Evolutionary conservation across 2,329 filamentous ascomycete genomes (phyloP).

Genomic region (Zopfia rhizophila): DNA sequence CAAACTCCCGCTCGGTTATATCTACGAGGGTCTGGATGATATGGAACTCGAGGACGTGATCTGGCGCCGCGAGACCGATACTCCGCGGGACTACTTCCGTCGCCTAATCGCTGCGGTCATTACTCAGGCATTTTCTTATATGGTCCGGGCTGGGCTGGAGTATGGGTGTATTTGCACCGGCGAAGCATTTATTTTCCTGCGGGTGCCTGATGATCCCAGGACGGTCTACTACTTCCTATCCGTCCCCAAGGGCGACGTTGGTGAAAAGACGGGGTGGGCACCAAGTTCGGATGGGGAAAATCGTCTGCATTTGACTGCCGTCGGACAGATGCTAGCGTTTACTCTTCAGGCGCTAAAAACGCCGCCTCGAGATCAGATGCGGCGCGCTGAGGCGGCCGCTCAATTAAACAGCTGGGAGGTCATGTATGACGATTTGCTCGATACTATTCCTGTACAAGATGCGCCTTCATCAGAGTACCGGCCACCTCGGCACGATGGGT

Average conservation of each 20-base stretch:
- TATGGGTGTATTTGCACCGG: constrained; percentile 58
- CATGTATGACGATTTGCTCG: constrained; percentile 25
- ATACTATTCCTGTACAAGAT: constrained; percentile 12
- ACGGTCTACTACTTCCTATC: constrained; percentile 47
- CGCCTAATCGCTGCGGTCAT: constrained; percentile 56
- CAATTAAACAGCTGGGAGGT: constrained; percentile 25
- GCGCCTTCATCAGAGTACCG: constrained; percentile 33
- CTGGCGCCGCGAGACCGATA: constrained; percentile 42
- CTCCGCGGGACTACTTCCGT: constrained; percentile 50
- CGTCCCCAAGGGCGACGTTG: constrained; percentile 43
- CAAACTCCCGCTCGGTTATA: constrained; percentile 56
- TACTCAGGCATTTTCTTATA: constrained; percentile 62
- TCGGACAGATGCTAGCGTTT: constrained; percentile 27
- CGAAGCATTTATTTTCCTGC: constrained; percentile 58
- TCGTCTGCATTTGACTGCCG: constrained; percentile 24
- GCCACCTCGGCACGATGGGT: constrained; percentile 15
- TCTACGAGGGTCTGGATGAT: constrained; percentile 54
- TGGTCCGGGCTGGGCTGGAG: constrained; percentile 58
- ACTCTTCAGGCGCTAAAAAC: constrained; percentile 23
- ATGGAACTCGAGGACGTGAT: constrained; percentile 57
- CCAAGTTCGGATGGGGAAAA: constrained; percentile 13
- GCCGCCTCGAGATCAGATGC: constrained; percentile 11
- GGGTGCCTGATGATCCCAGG: constrained; percentile 39
- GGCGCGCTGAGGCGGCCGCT: constrained; percentile 13
- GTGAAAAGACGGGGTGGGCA: constrained; percentile 29